These are phyloP conservation scores for Entamoeba histolytica DNA, from an alignment of 208 protist species.

Conservation along the genomic window DNA sequence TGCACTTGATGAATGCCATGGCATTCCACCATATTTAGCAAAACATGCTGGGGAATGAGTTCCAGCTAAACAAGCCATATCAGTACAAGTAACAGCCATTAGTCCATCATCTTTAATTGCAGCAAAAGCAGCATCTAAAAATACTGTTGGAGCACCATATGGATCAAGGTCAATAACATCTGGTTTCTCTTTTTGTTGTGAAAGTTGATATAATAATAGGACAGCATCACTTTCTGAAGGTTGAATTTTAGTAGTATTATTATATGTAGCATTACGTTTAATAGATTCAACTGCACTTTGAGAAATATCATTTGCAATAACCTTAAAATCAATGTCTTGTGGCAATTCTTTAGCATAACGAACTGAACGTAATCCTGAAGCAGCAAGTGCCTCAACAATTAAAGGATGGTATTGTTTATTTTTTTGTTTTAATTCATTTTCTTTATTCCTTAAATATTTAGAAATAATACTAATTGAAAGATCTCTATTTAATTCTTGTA, in stretches of 20 bases:
- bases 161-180: constrained; percentile 24
- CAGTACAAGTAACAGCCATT: constrained; percentile 13
- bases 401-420: neutral
- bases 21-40: neutral
- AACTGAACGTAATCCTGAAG: constrained; percentile 13
- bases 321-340: neutral
- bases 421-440: neutral
- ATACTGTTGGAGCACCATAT: constrained; percentile 8
- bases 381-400: constrained; percentile 13
- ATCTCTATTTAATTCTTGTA: constrained; percentile 14
- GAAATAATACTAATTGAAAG: constrained; percentile 1
- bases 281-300: neutral
- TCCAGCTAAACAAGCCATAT: neutral
- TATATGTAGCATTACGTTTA: neutral
- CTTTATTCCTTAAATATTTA: neutral
- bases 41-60: neutral
- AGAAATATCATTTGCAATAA: constrained; percentile 17
- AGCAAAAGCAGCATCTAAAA: constrained; percentile 8
- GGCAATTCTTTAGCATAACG: constrained; percentile 13
- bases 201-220: neutral
- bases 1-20: neutral
- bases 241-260: neutral
- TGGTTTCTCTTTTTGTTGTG: neutral
- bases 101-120: constrained; percentile 2
- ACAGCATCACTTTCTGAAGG: constrained; percentile 3